Percentiles rank a stretch among this genome's conserved stretches.
Evolutionary conservation across 169 alveolate genomes (phyloP).

Genomic region (Miamiensis avidus): DNA sequence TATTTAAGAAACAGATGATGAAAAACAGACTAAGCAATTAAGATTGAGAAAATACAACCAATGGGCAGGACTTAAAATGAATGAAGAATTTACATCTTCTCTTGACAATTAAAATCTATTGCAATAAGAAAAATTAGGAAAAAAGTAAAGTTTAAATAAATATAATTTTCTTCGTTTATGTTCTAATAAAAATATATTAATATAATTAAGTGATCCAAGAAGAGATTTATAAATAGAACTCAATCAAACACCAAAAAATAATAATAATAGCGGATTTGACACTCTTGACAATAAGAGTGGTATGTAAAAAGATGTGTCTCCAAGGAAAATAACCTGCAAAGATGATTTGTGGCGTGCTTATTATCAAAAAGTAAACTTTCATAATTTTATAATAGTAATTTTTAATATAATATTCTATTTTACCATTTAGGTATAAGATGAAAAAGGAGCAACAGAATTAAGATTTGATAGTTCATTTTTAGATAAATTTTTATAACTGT

Average conservation of each 20-base stretch:
- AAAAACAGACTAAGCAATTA: conserved; percentile 66
- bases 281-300: conserved; percentile 14
- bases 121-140: background rate
- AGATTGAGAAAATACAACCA: conserved; percentile 63
- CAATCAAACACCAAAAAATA: no score
- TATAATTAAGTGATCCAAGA: no score
- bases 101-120: background rate
- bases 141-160: no score
- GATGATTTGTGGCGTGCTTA: conserved; percentile 63
- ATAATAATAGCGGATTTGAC: no score
- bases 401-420: no score
- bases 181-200: no score
- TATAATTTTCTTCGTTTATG: no score
- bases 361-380: no score
- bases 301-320: conserved; percentile 34
- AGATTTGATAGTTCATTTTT: conserved; percentile 66
- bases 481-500: conserved; percentile 53
- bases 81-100: background rate
- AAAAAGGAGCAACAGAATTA: conserved; percentile 63
- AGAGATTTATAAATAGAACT: no score
- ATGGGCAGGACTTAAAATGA: conserved; percentile 64
- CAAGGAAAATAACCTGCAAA: conserved; percentile 39
- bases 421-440: conserved; percentile 55
- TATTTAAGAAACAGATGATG: conserved; percentile 82
- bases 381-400: no score